Conservation (phyloP, 2,329 filamentous ascomycete species). For the Diaporthe eres region DNA sequence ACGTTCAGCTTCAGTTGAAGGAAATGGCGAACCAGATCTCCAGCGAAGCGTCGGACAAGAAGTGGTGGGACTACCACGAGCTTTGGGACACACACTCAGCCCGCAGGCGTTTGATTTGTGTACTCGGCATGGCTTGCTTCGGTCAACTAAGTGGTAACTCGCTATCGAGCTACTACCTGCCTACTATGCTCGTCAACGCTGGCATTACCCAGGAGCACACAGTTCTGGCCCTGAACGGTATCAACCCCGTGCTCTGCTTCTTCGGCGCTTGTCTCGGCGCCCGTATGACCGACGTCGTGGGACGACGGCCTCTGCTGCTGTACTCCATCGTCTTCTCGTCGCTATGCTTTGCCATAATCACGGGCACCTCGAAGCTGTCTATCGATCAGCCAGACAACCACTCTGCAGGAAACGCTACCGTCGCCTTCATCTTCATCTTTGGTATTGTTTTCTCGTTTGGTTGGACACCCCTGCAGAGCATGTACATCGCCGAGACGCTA, state of each 20-base stretch:
- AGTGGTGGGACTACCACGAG: slow-evolving; percentile 69
- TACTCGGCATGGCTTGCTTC: slow-evolving; percentile 65
- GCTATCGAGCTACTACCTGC: slow-evolving; percentile 68
- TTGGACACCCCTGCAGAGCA: slow-evolving; percentile 64
- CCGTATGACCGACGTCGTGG: slow-evolving; percentile 67
- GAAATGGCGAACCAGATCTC: slow-evolving; percentile 63
- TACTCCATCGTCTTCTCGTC: slow-evolving; percentile 62
- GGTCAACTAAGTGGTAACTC: slow-evolving; percentile 67
- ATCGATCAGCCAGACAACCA: slow-evolving; percentile 52
- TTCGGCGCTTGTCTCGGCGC: slow-evolving; percentile 67
- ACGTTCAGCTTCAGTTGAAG: slow-evolving; percentile 66
- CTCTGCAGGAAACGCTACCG: slow-evolving; percentile 58
- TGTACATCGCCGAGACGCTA: slow-evolving; percentile 64
- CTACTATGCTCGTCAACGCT: slow-evolving; percentile 63
- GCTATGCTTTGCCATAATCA: slow-evolving; percentile 63
- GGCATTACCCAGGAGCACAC: slow-evolving; percentile 64
- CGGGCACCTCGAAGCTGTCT: slow-evolving; percentile 61
- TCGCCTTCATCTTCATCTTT: slow-evolving; percentile 68
- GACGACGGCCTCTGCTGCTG: slow-evolving; percentile 69
- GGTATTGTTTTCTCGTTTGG: slow-evolving; percentile 66
- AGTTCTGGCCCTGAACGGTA: slow-evolving; percentile 64
- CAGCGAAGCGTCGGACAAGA: slow-evolving; percentile 66
- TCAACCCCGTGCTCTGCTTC: slow-evolving; percentile 68
- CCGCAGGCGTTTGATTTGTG: slow-evolving; percentile 64
- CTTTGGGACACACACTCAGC: slow-evolving; percentile 64